Percentiles rank a stretch among this genome's conserved stretches.
phyloP scores from a whole-genome alignment of 345 rosid genomes.

The Dovyalis caffra region DNA sequence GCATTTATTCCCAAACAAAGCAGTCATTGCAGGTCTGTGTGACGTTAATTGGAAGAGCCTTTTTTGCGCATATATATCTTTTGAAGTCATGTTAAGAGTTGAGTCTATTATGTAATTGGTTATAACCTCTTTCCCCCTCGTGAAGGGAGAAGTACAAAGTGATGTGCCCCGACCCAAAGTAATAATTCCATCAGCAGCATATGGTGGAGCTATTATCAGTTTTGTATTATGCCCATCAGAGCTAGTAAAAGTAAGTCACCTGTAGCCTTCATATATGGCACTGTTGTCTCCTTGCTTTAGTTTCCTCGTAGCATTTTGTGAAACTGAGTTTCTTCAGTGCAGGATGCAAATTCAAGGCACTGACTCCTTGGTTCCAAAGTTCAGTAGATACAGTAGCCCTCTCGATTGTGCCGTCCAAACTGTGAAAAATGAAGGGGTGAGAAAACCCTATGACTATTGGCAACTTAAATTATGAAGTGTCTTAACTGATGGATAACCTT shows the following conservation, averaged over 20 bases:
- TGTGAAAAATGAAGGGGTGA: slow-evolving; percentile 79
- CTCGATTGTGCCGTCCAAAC: slow-evolving; percentile 84
- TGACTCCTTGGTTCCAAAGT: slow-evolving; percentile 62
- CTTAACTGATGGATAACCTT: slow-evolving; percentile 36
- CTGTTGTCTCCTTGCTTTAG: neutral
- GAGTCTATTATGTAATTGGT: neutral
- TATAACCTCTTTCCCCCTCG: neutral
- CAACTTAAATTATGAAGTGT: neutral
- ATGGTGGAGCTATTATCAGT: slow-evolving; percentile 88
- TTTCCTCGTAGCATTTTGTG: slow-evolving; percentile 30
- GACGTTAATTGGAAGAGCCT: slow-evolving; percentile 8
- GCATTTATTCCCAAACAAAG: slow-evolving; percentile 91
- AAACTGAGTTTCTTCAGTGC: slow-evolving; percentile 66
- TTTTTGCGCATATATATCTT: neutral
- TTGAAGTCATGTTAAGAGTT: neutral
- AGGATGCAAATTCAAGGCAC: slow-evolving; percentile 98
- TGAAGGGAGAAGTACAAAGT: slow-evolving; percentile 57
- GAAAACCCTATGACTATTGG: slow-evolving; percentile 30
- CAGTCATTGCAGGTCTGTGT: slow-evolving; percentile 62
- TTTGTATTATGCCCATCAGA: slow-evolving; percentile 85
- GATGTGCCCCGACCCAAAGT: slow-evolving; percentile 52
- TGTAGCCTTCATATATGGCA: neutral
- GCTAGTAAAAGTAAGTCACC: slow-evolving; percentile 64
- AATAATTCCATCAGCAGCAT: slow-evolving; percentile 91
- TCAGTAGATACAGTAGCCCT: slow-evolving; percentile 62